Conservation (phyloP, 1,284 basidiomycete genomes). For the Boletus sp. region DNA sequence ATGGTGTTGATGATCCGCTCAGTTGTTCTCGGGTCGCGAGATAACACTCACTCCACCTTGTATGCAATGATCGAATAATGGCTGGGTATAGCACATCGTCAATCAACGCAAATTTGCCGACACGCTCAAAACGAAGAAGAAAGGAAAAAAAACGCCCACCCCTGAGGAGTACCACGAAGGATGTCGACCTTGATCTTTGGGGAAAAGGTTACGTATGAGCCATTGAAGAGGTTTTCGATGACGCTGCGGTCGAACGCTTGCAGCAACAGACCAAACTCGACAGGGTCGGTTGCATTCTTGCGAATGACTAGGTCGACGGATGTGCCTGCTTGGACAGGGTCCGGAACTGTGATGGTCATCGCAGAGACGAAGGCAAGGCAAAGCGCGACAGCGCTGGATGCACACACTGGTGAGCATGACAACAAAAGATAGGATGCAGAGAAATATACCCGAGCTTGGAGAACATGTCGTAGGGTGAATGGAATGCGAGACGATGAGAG, state of each 20-base stretch:
- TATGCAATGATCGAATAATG: neutral
- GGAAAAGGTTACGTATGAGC: no score
- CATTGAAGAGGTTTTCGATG: no score
- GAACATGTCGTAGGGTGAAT: neutral
- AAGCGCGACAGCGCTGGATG: neutral
- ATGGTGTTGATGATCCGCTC: neutral
- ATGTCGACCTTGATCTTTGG: no score
- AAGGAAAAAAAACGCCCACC: neutral
- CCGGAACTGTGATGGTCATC: neutral
- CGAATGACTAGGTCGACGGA: neutral
- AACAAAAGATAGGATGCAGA: neutral
- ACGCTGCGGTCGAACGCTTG: no score
- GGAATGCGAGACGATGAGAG: neutral
- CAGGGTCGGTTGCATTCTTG: neutral
- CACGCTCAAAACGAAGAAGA: no score
- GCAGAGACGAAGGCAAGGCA: neutral
- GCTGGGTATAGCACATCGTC: no score
- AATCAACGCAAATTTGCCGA: no score
- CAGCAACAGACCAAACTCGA: neutral
- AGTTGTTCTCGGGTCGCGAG: no score
- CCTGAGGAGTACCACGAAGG: neutral
- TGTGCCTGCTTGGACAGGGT: neutral
- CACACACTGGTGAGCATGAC: neutral
- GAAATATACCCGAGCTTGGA: conserved; percentile 1
- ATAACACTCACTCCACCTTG: neutral